Conservation (phyloP, 345 rosid genomes). For the Eucalyptus sideroxylon region DNA sequence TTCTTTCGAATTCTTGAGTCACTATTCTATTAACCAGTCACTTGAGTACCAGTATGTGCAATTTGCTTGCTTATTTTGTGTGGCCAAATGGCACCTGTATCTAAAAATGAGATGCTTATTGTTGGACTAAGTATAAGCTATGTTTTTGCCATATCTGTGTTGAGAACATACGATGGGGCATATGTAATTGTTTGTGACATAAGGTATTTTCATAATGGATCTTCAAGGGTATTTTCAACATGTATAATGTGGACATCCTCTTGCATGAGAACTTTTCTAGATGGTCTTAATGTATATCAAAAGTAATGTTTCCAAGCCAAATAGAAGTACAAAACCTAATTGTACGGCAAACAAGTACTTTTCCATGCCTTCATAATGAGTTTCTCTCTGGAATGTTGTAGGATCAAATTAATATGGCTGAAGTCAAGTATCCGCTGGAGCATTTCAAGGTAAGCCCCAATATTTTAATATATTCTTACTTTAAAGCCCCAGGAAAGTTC, state of each 20-base stretch:
- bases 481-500: background rate
- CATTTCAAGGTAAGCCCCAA: conserved; percentile 63
- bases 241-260: background rate
- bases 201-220: background rate
- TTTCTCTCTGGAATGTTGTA: conserved; percentile 11
- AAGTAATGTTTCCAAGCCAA: background rate
- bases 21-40: background rate
- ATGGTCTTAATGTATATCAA: background rate
- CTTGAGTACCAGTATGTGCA: background rate
- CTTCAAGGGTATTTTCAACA: background rate
- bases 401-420: conserved; percentile 93
- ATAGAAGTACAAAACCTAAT: background rate
- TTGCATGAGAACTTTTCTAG: background rate
- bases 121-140: background rate
- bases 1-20: background rate
- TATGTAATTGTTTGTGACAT: background rate
- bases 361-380: background rate
- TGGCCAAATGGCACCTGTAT: background rate
- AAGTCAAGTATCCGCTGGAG: conserved; percentile 75
- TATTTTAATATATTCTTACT: background rate
- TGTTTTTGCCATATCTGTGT: background rate
- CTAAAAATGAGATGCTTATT: background rate
- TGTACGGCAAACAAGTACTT: background rate
- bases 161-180: background rate
- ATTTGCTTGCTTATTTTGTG: background rate